Conservation (phyloP, 768 basidiomycete genomes). For the Podaxis sp. region DNA sequence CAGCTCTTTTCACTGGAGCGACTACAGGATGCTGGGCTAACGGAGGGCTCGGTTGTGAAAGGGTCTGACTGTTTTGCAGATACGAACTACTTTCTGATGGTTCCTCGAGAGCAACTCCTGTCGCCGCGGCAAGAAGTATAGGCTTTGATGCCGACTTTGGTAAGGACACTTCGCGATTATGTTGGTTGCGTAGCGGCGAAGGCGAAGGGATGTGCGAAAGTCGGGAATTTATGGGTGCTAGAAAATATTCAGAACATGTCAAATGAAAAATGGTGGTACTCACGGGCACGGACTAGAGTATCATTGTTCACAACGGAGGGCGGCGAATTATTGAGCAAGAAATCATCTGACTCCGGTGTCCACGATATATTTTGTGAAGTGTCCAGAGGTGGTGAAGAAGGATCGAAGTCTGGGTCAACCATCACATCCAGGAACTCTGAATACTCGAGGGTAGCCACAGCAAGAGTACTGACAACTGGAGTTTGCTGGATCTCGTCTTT, state of each 20-base stretch:
- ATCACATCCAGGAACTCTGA: slow-evolving; percentile 64
- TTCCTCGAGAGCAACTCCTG: not conserved
- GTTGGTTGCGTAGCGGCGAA: slow-evolving; percentile 45
- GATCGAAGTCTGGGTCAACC: slow-evolving; percentile 42
- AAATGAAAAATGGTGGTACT: slow-evolving; percentile 5
- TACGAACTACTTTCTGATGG: not conserved
- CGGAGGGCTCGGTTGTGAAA: slow-evolving; percentile 14
- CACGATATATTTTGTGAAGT: slow-evolving; percentile 9
- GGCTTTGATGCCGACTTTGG: not conserved
- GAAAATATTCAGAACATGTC: not conserved
- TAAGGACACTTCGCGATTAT: slow-evolving; percentile 16
- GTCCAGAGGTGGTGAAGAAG: slow-evolving; percentile 14
- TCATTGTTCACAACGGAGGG: not conserved
- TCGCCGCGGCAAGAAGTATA: slow-evolving; percentile 8
- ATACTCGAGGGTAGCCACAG: slow-evolving; percentile 70
- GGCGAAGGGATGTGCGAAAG: slow-evolving; percentile 38
- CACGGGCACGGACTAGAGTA: not conserved
- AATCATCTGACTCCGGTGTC: not conserved
- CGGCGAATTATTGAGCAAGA: not conserved
- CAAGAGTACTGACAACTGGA: slow-evolving; percentile 45
- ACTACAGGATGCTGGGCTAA: not conserved
- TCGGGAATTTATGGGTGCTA: slow-evolving; percentile 23
- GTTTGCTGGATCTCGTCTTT: slow-evolving; percentile 30
- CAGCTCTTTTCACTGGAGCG: slow-evolving; percentile 44
- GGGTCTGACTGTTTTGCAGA: not conserved